Base-by-base conservation (phyloP, 2,329 filamentous ascomycete species). In the Pseudopyricularia cyperi region DNA sequence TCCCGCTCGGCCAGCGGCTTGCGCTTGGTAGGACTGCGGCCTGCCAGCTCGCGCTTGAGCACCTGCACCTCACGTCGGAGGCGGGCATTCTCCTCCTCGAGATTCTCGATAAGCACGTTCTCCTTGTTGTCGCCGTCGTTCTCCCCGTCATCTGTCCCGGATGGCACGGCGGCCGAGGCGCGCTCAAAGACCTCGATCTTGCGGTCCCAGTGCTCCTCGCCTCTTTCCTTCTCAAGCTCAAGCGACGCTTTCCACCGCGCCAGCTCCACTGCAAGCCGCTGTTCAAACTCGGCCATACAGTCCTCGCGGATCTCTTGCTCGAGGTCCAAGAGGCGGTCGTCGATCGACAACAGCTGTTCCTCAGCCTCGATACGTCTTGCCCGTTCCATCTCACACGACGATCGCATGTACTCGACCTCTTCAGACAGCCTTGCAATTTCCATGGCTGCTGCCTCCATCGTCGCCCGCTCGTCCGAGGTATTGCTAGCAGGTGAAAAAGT, bases 281-380 rank as follows among this genome's bases (percentile, higher is more conserved):
- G 72, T 62, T 98, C 93, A 71, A 95, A 94, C 62, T 96, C 93
- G 2, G 71, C 74, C 58, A 83, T 90, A 59, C 90, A 91, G 58
- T 97, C 91, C 61, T 96, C 91, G 22, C 93, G 83, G 30, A 97
- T 80, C 6, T 85, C 83, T 59, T 87, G 82, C 64, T 98, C 93
- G 12, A 95, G 71, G 50, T 83, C 79, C 4, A 80, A 59, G 60
- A 82, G 70, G 4, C 76, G 67, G 24, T 87, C 81, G 44, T 87
- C 79, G 68, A 87, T 82, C 3, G 80, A 81, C 35, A 82, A 72
- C 56, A 91, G 77, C 57, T 83, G 83, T 2, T 83, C 76, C 62
- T 96, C 89, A 3, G 85, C 81, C 34, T 87, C 79, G 48, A 80
- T 70, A 2, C 89, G 78, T 1, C 79, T 76, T 46, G 85, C 78